Conservation (phyloP, 2,329 filamentous ascomycete genomes). For the Aspergillus latus region DNA sequence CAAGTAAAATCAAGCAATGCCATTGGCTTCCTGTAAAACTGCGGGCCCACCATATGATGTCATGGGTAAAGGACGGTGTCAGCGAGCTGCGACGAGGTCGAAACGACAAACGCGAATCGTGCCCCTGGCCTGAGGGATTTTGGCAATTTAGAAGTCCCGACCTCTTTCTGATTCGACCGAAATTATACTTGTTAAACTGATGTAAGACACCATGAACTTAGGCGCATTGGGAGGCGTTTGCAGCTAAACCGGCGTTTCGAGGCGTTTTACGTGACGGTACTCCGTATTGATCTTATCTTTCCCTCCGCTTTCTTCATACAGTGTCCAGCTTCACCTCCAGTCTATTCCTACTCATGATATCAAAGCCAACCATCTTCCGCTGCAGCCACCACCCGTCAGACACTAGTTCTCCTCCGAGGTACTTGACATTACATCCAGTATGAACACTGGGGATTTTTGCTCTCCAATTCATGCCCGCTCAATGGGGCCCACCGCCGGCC, state of each 20-base stretch:
- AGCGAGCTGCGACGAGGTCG: background rate
- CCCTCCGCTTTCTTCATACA: background rate
- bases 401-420: background rate
- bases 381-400: background rate
- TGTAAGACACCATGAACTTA: background rate
- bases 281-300: background rate
- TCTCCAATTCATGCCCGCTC: background rate
- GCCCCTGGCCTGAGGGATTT: background rate
- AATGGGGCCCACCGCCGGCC: background rate
- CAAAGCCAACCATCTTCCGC: background rate
- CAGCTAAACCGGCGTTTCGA: background rate
- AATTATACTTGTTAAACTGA: background rate
- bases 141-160: background rate
- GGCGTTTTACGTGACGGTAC: background rate
- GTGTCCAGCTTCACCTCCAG: background rate
- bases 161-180: background rate
- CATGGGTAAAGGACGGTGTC: background rate
- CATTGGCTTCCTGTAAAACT: background rate
- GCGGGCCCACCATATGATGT: background rate
- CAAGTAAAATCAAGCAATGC: background rate
- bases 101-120: background rate
- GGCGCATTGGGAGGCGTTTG: background rate
- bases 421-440: background rate
- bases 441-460: background rate
- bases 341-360: background rate